Evolutionary conservation across 805 yeast species (phyloP), one percentile per base, ranked within the genome.

Genomic region (Candida corydali): DNA sequence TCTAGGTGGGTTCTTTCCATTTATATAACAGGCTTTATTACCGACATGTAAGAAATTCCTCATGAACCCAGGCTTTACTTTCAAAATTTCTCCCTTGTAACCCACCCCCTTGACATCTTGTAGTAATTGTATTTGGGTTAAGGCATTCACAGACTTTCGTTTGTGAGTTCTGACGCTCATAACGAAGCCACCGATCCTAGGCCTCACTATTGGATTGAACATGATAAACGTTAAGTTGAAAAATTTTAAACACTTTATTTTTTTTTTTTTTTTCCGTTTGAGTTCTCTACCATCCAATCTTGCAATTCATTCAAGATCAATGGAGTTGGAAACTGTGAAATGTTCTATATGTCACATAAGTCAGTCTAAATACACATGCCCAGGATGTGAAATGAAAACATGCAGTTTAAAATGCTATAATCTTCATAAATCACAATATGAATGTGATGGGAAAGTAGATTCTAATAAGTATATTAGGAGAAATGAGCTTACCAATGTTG

Each of bases 1-100:
- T 34, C 61, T 57, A 5, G 73, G 72, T 3, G 59, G 64, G 28
- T 54, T 36, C 2, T 38, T 54, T 26, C 47, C 47, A 29, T 59
- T 54, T 16, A 86, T 69, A 51, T 86, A 88, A 14, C 76, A 73
- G 3, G 96, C 96, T 29, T 86, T 84, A 50, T 85, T 80, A 42
- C 66, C 50, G 29, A 76, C 75, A 50, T 86, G 86, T 39, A 88
- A 70, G 48, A 64, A 75, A 61, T 85, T 86, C 53, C 91, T 76
- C 96, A 88, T 88, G 43, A 76, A 68, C 16, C 87, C 84, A 20
- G 95, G 88, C 43, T 77, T 72, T 14, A 88, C 96, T 24, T 73
- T 65, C 19, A 82, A 70, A 29, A 88, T 70, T 62, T 88, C 82
- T 24, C 96, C 96, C 42, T 63, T 65, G 16, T 63, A 63, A 15